phyloP scores from a whole-genome alignment of 306 rosid species.

The Sphenostylis stenocarpa region DNA sequence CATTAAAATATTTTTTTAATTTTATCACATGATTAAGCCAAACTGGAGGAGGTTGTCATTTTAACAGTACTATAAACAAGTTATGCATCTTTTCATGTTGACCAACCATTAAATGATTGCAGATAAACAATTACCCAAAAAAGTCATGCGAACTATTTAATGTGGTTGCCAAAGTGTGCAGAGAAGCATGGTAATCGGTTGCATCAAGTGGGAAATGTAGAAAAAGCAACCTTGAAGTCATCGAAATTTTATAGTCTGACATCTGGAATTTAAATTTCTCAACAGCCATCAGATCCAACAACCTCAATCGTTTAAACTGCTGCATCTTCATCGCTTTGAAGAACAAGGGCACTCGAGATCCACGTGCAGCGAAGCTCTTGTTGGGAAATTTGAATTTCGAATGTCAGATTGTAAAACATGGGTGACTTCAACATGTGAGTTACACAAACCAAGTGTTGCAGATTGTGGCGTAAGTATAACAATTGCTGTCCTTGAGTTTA shows the following conservation, averaged over 20 bases:
- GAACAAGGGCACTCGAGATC: background rate
- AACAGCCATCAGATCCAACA: background rate
- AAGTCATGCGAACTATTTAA: too few species aligned
- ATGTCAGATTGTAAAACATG: conserved; percentile 45
- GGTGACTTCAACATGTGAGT: conserved; percentile 45
- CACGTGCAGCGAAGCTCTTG: conserved; percentile 16
- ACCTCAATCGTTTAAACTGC: background rate
- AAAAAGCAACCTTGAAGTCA: conserved; percentile 5
- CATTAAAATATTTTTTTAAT: too few species aligned
- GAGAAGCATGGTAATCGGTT: background rate
- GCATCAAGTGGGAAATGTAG: background rate
- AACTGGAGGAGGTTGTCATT: too few species aligned
- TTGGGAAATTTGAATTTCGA: conserved; percentile 35
- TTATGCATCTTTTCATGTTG: background rate
- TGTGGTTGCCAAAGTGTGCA: background rate
- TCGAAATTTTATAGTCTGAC: background rate
- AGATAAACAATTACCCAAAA: too few species aligned
- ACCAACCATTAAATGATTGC: too few species aligned
- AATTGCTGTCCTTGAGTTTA: background rate
- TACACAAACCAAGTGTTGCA: background rate
- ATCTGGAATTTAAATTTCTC: conserved; percentile 7
- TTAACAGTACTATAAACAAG: too few species aligned
- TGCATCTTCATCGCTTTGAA: background rate
- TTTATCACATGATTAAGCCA: too few species aligned
- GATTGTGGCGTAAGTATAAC: background rate